phyloP scores from a whole-genome alignment of 2,329 filamentous ascomycete species.

The Talaromyces sp. region DNA sequence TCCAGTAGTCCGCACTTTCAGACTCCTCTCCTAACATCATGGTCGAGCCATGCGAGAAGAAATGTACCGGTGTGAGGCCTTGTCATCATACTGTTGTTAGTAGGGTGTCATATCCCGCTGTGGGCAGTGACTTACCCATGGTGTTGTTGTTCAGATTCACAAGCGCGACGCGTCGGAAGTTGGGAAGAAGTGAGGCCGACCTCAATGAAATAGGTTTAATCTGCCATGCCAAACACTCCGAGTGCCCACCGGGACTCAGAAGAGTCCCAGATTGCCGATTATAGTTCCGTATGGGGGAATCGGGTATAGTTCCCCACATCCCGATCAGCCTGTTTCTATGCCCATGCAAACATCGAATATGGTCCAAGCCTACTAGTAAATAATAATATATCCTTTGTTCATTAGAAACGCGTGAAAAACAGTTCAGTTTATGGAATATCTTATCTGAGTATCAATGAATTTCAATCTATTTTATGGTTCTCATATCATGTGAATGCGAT shows the following conservation, averaged over 20 bases:
- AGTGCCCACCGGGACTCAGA: background rate
- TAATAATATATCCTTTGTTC: no score
- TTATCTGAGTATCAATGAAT: no score
- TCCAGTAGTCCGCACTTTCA: constrained; percentile 66
- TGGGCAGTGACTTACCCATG: background rate
- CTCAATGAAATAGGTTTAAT: background rate
- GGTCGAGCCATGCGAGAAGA: constrained; percentile 71
- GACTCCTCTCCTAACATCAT: constrained; percentile 72
- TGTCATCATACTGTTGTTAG: background rate
- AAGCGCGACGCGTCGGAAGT: background rate
- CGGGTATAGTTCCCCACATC: background rate
- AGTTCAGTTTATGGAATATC: no score
- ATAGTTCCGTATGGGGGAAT: background rate
- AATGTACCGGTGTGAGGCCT: constrained; percentile 59
- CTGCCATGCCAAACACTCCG: background rate
- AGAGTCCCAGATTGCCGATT: background rate
- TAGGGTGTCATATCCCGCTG: no score
- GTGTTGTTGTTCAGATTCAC: background rate
- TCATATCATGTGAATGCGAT: no score
- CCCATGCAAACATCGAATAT: no score
- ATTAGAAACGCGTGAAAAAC: no score
- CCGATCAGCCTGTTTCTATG: no score
- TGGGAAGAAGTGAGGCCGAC: background rate
- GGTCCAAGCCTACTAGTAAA: no score
- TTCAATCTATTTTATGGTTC: no score